Base-by-base conservation (phyloP, 2,329 filamentous ascomycete species). In the Dactylellina leptospora region DNA sequence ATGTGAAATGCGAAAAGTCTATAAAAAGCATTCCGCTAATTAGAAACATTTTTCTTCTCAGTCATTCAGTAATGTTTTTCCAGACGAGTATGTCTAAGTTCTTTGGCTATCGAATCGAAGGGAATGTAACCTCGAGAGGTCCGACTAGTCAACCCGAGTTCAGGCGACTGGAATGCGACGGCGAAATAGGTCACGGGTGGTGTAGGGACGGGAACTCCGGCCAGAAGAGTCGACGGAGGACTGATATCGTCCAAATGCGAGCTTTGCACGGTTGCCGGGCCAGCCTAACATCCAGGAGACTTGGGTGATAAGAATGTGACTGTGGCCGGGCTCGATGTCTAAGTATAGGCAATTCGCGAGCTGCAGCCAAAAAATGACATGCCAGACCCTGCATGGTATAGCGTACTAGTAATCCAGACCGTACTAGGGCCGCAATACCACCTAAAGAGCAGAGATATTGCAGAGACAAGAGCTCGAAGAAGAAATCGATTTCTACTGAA, bases 361-460 rank as follows among this genome's bases (percentile, higher is more conserved):
- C 16, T 11, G 25, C 6, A 25, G 33, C 13, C 8, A 25, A 25
- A 44, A 25, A 68, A n/a, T 61, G 50, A 51, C 64, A 60, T 51
- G 64, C 64, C 16, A 55, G 64, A 56, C 64, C 64, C 64, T 70
- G 64, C 64, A 55, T 53, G 38, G 48, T 40, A 61, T 70, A 70
- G 36, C 36, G 36, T 40, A 16, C 44, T 55, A n/a, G 64, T 55
- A 61, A 61, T 70, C 64, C 64, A 61, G 64, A 48, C 47, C 53
- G 22, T 11, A 59, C 53, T 33, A 47, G 62, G 45, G 22, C 53
- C 54, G 42, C 47, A 16, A 70, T 70, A 44, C 50, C 61, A 70
- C 64, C 64, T 55, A 38, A 62, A 70, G 30, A 33, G 56, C 55
- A 55, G 42, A 50, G 62, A 25, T 27, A 53, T 44, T 36, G 44